Percentiles rank a stretch among this genome's conserved stretches.
phyloP scores from a whole-genome alignment of 73 alveolate genomes.

The Tetrahymena thermophila region DNA sequence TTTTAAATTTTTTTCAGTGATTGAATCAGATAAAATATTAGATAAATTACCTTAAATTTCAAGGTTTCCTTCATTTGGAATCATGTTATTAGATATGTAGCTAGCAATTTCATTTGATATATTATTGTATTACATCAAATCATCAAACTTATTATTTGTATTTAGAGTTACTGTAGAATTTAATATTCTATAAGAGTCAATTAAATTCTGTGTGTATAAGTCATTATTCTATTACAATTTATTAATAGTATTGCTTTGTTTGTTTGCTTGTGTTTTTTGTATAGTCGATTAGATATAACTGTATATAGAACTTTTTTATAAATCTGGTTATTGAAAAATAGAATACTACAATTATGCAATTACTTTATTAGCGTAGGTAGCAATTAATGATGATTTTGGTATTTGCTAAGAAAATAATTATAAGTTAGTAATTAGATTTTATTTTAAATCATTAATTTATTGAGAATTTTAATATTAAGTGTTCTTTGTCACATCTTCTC shows the following conservation, averaged over 20 bases:
- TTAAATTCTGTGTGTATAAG: not conserved
- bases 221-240: not conserved
- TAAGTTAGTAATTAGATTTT: no score
- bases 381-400: not conserved
- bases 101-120: not conserved
- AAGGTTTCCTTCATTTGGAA: not conserved
- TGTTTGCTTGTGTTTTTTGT: not conserved
- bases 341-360: not conserved
- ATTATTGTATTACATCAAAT: not conserved
- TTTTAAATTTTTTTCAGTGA: not conserved
- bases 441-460: no score
- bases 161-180: not conserved
- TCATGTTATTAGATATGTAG: not conserved
- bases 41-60: not conserved
- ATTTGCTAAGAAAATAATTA: not conserved
- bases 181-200: not conserved
- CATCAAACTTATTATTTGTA: not conserved
- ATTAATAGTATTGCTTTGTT: not conserved
- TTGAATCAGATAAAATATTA: not conserved
- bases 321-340: not conserved
- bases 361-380: not conserved
- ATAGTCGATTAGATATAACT: no score
- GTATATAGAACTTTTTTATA: not conserved
- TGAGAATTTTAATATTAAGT: not conserved
- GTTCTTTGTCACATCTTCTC: not conserved